A percentile compares a stretch with the other conserved stretches of the same genome.
Evolutionary conservation across 768 basidiomycete genomes (phyloP).

Genomic region (Tulasnella sp.): DNA sequence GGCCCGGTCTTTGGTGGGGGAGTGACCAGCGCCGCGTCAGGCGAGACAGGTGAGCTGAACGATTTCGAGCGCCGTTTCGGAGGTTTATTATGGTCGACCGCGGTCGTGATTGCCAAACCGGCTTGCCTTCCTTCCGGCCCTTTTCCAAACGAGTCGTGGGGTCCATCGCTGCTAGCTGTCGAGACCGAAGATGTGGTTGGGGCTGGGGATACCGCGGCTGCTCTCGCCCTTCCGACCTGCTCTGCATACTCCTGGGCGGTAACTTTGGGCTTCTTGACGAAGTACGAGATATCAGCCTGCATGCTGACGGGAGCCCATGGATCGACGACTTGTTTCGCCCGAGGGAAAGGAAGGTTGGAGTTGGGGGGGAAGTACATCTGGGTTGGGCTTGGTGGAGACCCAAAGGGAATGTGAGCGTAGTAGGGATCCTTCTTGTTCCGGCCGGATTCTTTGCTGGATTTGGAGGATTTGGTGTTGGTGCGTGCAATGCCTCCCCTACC

Average conservation of each 20-base stretch:
- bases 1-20: neutral
- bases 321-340: neutral
- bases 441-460: neutral
- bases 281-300: neutral
- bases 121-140: neutral
- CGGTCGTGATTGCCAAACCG: neutral
- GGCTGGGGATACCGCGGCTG: neutral
- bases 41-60: neutral
- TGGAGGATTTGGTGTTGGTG: constrained; percentile 2
- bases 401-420: constrained; percentile 15
- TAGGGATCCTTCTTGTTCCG: constrained; percentile 16
- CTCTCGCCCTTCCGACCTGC: neutral
- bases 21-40: neutral
- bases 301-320: neutral
- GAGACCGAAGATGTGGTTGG: constrained; percentile 4
- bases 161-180: neutral
- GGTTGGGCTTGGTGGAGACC: neutral
- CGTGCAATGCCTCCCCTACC: constrained; percentile 22
- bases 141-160: neutral
- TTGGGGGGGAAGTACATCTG: constrained; percentile 18
- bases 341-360: neutral
- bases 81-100: neutral
- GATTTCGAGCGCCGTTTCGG: constrained; percentile 12
- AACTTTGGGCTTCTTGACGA: neutral
- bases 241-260: neutral